Conservation (phyloP, 345 rosid genomes). For the Streptanthus diversifolius region DNA sequence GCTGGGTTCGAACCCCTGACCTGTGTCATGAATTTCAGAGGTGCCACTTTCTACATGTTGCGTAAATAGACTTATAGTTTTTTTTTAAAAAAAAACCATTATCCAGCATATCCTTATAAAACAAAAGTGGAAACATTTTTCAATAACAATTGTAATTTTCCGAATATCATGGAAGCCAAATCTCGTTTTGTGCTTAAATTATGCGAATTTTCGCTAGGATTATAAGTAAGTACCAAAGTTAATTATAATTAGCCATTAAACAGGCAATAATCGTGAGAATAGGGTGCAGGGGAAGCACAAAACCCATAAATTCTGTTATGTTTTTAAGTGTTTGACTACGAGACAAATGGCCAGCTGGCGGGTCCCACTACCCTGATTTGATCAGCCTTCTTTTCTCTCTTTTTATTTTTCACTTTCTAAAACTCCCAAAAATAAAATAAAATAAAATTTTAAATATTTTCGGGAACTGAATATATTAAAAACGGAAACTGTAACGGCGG, state of each 20-base stretch:
- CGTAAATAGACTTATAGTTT: conserved; percentile 17
- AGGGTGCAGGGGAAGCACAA: conserved; percentile 5
- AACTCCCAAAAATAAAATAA: neutral
- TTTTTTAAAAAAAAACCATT: neutral
- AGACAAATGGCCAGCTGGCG: conserved; percentile 35
- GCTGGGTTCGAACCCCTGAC: no score
- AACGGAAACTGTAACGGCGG: conserved; percentile 29
- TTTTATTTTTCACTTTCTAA: neutral
- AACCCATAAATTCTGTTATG: conserved; percentile 34
- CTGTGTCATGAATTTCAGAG: no score
- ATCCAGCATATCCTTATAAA: conserved; percentile 24
- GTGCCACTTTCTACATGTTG: no score
- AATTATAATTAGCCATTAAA: neutral
- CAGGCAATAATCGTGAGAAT: conserved; percentile 19
- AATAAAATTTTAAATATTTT: neutral
- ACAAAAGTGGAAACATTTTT: neutral
- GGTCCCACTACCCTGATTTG: conserved; percentile 39
- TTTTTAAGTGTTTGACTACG: conserved; percentile 18
- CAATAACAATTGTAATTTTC: neutral
- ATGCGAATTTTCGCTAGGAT: neutral
- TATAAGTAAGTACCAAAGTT: neutral
- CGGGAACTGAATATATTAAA: conserved; percentile 7
- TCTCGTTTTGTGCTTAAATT: neutral
- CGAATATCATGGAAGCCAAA: neutral
- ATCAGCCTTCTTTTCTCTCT: neutral